phyloP scores from a whole-genome alignment of 768 basidiomycete genomes.

The Trametes coccinea region DNA sequence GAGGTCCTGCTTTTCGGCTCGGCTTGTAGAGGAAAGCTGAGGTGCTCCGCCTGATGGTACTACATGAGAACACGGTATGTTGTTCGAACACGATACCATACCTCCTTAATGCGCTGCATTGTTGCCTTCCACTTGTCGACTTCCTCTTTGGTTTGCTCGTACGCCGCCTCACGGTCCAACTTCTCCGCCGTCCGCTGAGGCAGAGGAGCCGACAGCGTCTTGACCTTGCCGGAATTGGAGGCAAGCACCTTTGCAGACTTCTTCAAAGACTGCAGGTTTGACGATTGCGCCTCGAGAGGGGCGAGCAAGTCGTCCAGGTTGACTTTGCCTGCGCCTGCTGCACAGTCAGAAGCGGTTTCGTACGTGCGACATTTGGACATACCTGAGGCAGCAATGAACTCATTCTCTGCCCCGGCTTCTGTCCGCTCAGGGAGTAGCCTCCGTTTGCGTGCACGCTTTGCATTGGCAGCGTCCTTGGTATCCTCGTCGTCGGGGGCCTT shows the following conservation, averaged over 20 bases:
- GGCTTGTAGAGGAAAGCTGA: constrained; percentile 83
- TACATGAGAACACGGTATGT: not conserved
- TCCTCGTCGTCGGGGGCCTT: constrained; percentile 54
- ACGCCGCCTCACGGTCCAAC: constrained; percentile 90
- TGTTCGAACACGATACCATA: constrained; percentile 30
- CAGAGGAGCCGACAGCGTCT: constrained; percentile 77
- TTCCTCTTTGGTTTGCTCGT: constrained; percentile 89
- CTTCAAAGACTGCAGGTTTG: constrained; percentile 63
- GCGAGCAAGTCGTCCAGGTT: constrained; percentile 74
- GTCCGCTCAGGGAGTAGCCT: constrained; percentile 71
- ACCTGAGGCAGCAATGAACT: constrained; percentile 68
- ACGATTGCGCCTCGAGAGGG: constrained; percentile 62
- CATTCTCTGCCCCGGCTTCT: constrained; percentile 78
- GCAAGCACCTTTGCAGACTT: constrained; percentile 67
- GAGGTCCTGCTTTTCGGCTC: constrained; percentile 56
- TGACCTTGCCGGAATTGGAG: constrained; percentile 52
- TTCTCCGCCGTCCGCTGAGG: constrained; percentile 87
- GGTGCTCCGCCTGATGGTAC: constrained; percentile 67
- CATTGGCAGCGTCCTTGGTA: constrained; percentile 28
- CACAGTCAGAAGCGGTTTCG: not conserved
- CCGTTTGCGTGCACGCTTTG: constrained; percentile 47
- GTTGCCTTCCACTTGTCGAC: constrained; percentile 92
- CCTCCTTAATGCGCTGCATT: constrained; percentile 91
- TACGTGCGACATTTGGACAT: constrained; percentile 9
- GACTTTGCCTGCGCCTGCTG: constrained; percentile 52